Evolutionary conservation across 2,329 filamentous ascomycete species (phyloP), one percentile per base, ranked within the genome.

Genomic region (Ilyonectria mors-panacis): DNA sequence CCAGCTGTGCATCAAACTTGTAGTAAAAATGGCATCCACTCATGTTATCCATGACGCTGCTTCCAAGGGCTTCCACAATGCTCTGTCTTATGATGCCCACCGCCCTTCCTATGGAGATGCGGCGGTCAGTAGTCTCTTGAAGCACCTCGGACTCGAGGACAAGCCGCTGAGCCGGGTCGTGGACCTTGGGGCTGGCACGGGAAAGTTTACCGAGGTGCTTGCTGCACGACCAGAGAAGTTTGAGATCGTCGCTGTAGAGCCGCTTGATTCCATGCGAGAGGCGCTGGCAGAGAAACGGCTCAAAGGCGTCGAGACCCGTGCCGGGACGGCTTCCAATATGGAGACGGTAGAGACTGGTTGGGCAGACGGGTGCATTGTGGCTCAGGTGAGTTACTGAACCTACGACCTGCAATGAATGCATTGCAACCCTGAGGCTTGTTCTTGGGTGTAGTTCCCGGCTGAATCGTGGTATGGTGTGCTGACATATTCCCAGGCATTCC

Each of bases 101-200:
- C 87, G 92, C 15, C 92, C 93, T 2, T 88, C 89, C 0, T 94
- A 94, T 78, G 86, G 88, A 1, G 71, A 83, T 1, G 84, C 85
- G 63, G 88, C 89, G 5, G 87, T 93, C 15, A 81, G 87, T 21
- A 79, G 81, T 39, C 86, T 94, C 19, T 85, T 94, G 4, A 72
- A 77, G 17, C 82, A 85, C 55, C 81, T 92, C n/a, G 79, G 82
- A 6, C 78, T 93, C 9, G 79, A 83, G 30, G 84, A 82, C 28
- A 74, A 83, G 19, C 58, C 79, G 7, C 80, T 82, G 51, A 85
- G 86, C 15, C 84, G 80, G 50, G 80, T 93, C 45, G 77, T 93
- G 26, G 91, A 93, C 76, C 82, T 93, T 19, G 91, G 87, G 1
- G 89, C 90, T 3, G 91, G 91, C 0, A 93, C 91, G 1, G 92